phyloP scores from a whole-genome alignment of 495 filamentous ascomycete genomes.

The Aspergillus hancockii region DNA sequence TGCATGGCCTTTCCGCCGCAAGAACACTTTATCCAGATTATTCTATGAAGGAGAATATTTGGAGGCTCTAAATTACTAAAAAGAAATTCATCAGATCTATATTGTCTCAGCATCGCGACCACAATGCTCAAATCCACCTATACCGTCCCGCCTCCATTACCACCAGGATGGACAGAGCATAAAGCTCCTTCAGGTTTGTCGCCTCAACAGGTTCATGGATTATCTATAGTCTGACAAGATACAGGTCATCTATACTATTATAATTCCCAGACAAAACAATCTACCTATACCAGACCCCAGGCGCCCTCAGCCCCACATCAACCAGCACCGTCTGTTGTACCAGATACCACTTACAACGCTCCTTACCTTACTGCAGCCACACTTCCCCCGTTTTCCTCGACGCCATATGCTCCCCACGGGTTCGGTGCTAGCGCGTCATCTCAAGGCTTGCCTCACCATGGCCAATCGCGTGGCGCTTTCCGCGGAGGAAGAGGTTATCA shows the following conservation, averaged over 20 bases:
- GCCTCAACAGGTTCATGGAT: not conserved
- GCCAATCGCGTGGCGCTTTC: constrained; percentile 38
- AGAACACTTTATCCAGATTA: not conserved
- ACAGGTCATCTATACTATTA: constrained; percentile 86
- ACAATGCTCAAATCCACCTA: constrained; percentile 49
- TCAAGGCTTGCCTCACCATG: constrained; percentile 22
- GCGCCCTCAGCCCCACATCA: constrained; percentile 32
- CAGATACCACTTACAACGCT: constrained; percentile 21
- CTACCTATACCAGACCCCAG: constrained; percentile 77
- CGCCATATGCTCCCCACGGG: constrained; percentile 39
- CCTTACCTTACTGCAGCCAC: constrained; percentile 35
- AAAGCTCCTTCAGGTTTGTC: constrained; percentile 76
- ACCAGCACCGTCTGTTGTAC: constrained; percentile 23
- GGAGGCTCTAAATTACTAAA: not conserved
- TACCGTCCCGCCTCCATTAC: constrained; percentile 56
- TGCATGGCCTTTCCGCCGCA: not conserved
- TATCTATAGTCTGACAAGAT: constrained; percentile 16
- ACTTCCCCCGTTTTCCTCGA: constrained; percentile 44
- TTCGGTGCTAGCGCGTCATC: constrained; percentile 21
- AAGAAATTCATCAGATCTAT: not conserved
- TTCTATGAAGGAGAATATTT: not conserved
- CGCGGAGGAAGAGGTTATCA: constrained; percentile 53
- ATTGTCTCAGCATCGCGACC: not conserved
- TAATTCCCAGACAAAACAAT: constrained; percentile 80
- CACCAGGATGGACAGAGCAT: constrained; percentile 88